A percentile compares a stretch with the other conserved stretches of the same genome.
Conservation (phyloP, 139 green algal species). For the Spirogloea muscicola region DNA sequence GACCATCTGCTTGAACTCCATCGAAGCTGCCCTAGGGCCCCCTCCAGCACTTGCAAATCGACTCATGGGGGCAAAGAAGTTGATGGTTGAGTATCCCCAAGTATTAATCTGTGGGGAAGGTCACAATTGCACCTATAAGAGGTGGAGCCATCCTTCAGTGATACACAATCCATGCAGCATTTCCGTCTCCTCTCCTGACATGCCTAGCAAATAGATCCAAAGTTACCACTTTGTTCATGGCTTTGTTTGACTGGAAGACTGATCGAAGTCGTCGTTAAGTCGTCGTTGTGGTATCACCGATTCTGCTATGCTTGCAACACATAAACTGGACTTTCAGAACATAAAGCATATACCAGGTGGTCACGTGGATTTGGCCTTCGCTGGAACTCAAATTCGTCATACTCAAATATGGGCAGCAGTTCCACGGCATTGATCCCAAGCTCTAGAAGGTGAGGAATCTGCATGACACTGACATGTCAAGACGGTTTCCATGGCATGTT, state of each 20-base stretch:
- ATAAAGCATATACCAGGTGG: constrained; percentile 49
- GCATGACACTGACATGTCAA: constrained; percentile 10
- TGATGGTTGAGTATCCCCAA: constrained; percentile 96
- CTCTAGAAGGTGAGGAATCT: constrained; percentile 82
- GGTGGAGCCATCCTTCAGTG: no score
- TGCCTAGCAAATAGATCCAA: no score
- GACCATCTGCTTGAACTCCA: constrained; percentile 94
- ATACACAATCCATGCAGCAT: neutral
- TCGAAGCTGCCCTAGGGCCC: constrained; percentile 31
- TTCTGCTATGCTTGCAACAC: no score
- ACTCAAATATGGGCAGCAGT: constrained; percentile 92
- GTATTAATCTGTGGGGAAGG: constrained; percentile 80
- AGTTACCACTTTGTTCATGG: no score
- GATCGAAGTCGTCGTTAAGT: no score
- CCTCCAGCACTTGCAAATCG: constrained; percentile 57
- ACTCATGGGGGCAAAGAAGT: constrained; percentile 92
- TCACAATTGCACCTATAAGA: no score
- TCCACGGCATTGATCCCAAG: constrained; percentile 95
- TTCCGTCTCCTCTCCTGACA: no score
- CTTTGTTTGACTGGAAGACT: no score
- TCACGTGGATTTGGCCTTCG: constrained; percentile 47
- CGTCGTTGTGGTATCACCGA: no score
- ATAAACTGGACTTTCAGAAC: no score
- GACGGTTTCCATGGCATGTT: neutral
- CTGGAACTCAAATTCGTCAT: constrained; percentile 99